A percentile compares a stretch with the other conserved stretches of the same genome.
phyloP scores from a whole-genome alignment of 768 basidiomycete species.

The Leucosporidium yakuticum region DNA sequence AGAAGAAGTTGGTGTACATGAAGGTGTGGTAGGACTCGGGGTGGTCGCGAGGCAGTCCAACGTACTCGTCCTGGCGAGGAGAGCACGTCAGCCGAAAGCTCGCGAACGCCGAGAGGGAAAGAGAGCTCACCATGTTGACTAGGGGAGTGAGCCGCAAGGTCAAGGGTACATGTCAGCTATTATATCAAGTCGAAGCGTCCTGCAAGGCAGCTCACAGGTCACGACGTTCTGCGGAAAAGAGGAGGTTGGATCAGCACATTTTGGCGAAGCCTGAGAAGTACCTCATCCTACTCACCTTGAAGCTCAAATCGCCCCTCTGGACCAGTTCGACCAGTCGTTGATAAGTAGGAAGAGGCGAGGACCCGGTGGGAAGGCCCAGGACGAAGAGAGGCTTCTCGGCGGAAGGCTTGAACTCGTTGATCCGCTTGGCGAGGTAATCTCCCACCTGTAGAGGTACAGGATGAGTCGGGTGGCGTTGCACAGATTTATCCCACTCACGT shows the following conservation, averaged over 20 bases:
- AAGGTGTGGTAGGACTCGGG: constrained; percentile 85
- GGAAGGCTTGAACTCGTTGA: constrained; percentile 73
- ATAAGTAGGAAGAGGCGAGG: constrained; percentile 83
- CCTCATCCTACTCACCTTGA: background rate
- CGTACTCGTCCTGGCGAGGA: constrained; percentile 63
- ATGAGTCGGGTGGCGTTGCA: background rate
- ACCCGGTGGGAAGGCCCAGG: constrained; percentile 80
- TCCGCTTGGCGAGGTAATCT: constrained; percentile 69
- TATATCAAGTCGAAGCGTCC: background rate
- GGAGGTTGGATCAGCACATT: too few relatives aligned
- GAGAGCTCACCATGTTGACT: constrained; percentile 2
- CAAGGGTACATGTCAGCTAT: too few relatives aligned
- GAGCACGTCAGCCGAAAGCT: too few relatives aligned
- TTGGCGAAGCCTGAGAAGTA: too few relatives aligned
- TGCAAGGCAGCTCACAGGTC: background rate
- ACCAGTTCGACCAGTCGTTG: constrained; percentile 69
- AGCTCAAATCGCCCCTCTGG: constrained; percentile 64
- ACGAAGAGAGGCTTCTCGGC: constrained; percentile 65
- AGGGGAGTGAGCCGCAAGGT: background rate
- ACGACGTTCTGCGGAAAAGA: background rate
- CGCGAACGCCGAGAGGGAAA: too few relatives aligned
- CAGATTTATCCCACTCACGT: constrained; percentile 50
- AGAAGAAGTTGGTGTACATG: constrained; percentile 50
- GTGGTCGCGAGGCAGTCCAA: constrained; percentile 72
- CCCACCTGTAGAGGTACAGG: constrained; percentile 16